Conservation (phyloP, 2,329 filamentous ascomycete genomes). For the Aspergillus brunneoviolaceus region DNA sequence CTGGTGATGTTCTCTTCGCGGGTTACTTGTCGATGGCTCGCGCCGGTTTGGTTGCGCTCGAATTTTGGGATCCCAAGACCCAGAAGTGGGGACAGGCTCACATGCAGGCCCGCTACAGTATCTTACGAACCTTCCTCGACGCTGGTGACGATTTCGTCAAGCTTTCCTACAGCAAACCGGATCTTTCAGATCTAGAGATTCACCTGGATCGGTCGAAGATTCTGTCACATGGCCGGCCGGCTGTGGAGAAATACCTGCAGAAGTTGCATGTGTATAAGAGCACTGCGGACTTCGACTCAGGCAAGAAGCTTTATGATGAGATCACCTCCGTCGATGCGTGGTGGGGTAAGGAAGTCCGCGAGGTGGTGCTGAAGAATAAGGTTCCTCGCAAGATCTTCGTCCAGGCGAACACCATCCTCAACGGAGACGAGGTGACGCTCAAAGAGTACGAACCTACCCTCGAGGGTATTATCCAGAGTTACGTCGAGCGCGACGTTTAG, state of each 20-base stretch:
- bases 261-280: constrained; percentile 91
- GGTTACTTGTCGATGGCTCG: constrained; percentile 92
- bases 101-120: constrained; percentile 87
- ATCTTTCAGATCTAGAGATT: constrained; percentile 79
- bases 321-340: constrained; percentile 84
- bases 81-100: constrained; percentile 92
- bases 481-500: constrained; percentile 58
- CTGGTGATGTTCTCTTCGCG: constrained; percentile 83
- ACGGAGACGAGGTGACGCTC: constrained; percentile 68
- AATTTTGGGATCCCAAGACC: constrained; percentile 91
- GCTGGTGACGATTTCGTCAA: constrained; percentile 86
- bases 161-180: constrained; percentile 70
- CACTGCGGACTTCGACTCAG: constrained; percentile 77
- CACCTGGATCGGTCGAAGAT: constrained; percentile 84
- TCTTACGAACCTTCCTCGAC: constrained; percentile 72
- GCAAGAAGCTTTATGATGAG: constrained; percentile 75
- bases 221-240: constrained; percentile 74
- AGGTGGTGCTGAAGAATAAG: constrained; percentile 58
- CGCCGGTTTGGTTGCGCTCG: constrained; percentile 81
- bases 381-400: constrained; percentile 75
- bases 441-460: constrained; percentile 83
- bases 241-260: constrained; percentile 83
- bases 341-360: constrained; percentile 77
- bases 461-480: constrained; percentile 82
- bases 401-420: constrained; percentile 80